Evolutionary conservation across 2,329 filamentous ascomycete species (phyloP).

Genomic region (Ophiostoma novo-ulmi): DNA sequence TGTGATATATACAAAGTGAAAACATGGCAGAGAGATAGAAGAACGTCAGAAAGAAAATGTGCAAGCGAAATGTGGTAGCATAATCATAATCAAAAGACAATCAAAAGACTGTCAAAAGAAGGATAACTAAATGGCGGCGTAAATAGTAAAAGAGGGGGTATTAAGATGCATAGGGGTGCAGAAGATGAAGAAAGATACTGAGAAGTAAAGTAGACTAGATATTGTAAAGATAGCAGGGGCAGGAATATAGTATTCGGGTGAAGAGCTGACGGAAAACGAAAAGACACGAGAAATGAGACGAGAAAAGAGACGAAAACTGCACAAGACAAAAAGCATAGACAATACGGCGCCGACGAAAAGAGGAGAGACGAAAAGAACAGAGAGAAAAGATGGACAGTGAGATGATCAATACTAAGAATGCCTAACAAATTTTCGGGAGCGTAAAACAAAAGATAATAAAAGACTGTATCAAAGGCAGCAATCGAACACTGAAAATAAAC

Average conservation of each 20-base stretch:
- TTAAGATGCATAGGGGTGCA: neutral
- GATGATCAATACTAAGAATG: neutral
- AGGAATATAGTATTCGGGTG: neutral
- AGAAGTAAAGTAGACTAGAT: neutral
- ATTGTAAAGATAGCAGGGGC: neutral
- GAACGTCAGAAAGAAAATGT: neutral
- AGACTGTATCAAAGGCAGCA: neutral
- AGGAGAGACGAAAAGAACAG: neutral
- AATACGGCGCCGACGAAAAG: neutral
- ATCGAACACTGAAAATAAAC: neutral
- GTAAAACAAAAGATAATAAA: neutral
- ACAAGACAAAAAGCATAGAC: neutral
- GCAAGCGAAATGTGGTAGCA: neutral
- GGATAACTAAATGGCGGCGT: neutral
- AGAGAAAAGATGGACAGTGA: neutral
- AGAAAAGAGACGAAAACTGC: neutral
- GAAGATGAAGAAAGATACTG: too few species aligned
- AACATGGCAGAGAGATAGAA: neutral
- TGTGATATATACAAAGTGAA: neutral
- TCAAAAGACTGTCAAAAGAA: neutral
- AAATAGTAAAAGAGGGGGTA: neutral
- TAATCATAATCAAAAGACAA: neutral
- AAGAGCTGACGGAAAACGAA: neutral
- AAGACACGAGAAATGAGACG: neutral
- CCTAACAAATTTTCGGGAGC: neutral